Conservation (phyloP, 1,139 yeast genomes). For the Candida tetrigidarum region DNA sequence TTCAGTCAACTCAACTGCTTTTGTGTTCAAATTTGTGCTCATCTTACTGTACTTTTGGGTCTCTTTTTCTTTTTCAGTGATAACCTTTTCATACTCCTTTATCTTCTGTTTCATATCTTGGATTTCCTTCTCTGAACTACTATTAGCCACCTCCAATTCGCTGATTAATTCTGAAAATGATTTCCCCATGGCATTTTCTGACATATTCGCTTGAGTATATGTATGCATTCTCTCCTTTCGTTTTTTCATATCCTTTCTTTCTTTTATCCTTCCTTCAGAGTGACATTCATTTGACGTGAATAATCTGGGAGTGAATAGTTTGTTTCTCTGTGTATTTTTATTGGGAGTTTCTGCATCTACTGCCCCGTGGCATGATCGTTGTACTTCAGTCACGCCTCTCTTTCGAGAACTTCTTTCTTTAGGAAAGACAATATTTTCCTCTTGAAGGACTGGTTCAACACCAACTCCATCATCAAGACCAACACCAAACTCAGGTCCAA, state of each 20-base stretch:
- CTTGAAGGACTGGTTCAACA: too few species aligned
- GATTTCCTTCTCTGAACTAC: not conserved
- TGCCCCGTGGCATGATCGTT: not conserved
- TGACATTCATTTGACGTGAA: not conserved
- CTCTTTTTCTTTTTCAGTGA: not conserved
- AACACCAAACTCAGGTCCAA: not conserved
- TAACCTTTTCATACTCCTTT: not conserved
- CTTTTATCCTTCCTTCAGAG: not conserved
- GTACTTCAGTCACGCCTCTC: not conserved
- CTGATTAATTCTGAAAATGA: slow-evolving; percentile 5
- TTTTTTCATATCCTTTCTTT: not conserved
- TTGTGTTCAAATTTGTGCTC: not conserved
- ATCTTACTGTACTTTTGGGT: not conserved
- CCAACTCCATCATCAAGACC: too few species aligned
- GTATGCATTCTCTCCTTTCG: not conserved
- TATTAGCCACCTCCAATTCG: slow-evolving; percentile 1
- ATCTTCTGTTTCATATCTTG: not conserved
- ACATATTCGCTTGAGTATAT: not conserved
- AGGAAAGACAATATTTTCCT: too few species aligned
- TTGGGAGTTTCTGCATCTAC: not conserved
- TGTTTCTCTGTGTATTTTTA: not conserved
- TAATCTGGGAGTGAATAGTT: not conserved
- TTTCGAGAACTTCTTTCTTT: not conserved
- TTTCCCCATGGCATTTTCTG: not conserved
- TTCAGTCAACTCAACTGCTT: not conserved